Evolutionary conservation across 495 filamentous ascomycete genomes (phyloP).

Genomic region (Neurospora sp.): DNA sequence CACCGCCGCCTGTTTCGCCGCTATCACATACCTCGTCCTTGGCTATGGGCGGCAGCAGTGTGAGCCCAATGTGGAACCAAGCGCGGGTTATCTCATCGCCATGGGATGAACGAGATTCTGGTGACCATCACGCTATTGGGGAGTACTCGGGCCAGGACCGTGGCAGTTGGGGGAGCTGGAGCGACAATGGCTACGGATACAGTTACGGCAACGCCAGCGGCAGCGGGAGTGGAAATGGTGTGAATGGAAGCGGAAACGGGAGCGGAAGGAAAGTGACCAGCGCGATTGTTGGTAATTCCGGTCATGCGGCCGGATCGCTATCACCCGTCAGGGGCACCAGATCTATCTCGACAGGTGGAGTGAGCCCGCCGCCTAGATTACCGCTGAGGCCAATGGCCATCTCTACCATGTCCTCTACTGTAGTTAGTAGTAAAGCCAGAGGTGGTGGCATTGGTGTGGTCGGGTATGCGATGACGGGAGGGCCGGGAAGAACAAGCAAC

Average conservation of each 20-base stretch:
- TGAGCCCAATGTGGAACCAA: background rate
- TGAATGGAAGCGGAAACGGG: background rate
- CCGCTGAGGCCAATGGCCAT: background rate
- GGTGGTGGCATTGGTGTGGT: background rate
- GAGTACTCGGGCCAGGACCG: background rate
- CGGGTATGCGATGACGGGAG: background rate
- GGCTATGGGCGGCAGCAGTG: conserved; percentile 6
- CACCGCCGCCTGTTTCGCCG: conserved; percentile 4
- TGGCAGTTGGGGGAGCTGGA: background rate
- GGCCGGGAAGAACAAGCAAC: background rate
- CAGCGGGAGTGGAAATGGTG: background rate
- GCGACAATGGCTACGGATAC: background rate
- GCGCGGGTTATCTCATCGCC: background rate
- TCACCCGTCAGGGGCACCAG: background rate
- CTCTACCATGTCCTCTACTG: background rate
- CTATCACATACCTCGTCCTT: background rate
- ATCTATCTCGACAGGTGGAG: background rate
- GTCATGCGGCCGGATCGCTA: background rate
- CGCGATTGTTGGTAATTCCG: background rate
- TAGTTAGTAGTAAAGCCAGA: background rate
- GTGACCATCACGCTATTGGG: background rate
- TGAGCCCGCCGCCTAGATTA: background rate
- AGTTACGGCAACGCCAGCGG: background rate
- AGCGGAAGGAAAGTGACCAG: background rate
- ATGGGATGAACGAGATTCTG: background rate